Conservation (phyloP, 1,139 yeast genomes). For the Hyphopichia burtonii region DNA sequence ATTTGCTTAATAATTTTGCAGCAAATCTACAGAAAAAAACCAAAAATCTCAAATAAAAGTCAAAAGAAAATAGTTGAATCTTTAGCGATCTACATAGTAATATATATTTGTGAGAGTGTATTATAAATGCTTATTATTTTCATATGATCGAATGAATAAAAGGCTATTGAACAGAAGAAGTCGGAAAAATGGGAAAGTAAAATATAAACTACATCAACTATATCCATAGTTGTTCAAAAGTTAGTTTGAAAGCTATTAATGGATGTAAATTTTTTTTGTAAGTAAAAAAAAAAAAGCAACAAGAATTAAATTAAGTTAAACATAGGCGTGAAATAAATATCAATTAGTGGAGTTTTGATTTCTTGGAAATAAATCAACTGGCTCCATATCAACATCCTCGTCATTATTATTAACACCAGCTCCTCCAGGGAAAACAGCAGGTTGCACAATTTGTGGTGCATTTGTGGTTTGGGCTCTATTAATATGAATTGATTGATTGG, state of each 20-base stretch:
- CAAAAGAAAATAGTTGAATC: too few relatives aligned
- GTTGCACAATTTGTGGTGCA: constrained; percentile 46
- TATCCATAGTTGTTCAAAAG: too few relatives aligned
- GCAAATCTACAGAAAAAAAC: neutral
- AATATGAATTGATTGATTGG: constrained; percentile 2
- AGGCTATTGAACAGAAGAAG: too few relatives aligned
- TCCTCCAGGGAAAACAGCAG: constrained; percentile 40
- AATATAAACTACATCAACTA: too few relatives aligned
- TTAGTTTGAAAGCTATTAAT: too few relatives aligned
- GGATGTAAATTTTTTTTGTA: neutral
- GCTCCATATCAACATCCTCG: constrained; percentile 39
- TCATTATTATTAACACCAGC: constrained; percentile 20
- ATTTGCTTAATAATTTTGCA: neutral
- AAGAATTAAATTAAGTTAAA: neutral
- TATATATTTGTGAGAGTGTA: too few relatives aligned
- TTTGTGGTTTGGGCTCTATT: constrained; percentile 11
- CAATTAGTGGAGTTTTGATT: neutral
- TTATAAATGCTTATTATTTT: too few relatives aligned
- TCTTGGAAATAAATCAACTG: constrained; percentile 35
- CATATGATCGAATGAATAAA: too few relatives aligned
- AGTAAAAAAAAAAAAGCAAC: neutral
- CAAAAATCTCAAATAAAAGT: neutral
- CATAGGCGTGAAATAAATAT: neutral
- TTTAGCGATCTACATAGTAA: too few relatives aligned
- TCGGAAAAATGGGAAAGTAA: too few relatives aligned